Evolutionary conservation across 176 grass and related monocot genomes (phyloP).

Genomic region (Neostapfia colusana): DNA sequence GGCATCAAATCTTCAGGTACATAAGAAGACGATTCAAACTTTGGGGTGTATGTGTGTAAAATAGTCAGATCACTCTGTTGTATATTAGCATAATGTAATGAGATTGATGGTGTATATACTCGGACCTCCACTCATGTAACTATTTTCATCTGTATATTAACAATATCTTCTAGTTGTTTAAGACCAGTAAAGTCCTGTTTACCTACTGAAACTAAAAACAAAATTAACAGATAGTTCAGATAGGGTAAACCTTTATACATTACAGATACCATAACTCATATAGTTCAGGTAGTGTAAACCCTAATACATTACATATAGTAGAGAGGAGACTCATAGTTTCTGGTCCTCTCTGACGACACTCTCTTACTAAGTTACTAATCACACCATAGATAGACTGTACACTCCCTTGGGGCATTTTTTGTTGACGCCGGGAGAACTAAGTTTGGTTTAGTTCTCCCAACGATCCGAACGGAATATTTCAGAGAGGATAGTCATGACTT

Average conservation of each 20-base stretch:
- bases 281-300: background rate
- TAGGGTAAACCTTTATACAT: background rate
- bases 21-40: constrained; percentile 5
- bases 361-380: background rate
- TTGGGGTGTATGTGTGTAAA: background rate
- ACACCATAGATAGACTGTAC: background rate
- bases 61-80: constrained; percentile 19
- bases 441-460: no score
- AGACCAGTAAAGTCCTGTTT: background rate
- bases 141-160: constrained; percentile 33
- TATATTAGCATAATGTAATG: constrained; percentile 33
- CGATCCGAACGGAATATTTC: no score
- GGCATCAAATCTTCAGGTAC: background rate
- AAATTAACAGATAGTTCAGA: background rate
- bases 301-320: background rate
- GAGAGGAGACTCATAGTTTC: background rate
- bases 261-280: background rate
- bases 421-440: no score
- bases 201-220: background rate
- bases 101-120: background rate
- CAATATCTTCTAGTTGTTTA: background rate
- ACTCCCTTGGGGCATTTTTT: no score
- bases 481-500: background rate
- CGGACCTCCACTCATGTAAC: constrained; percentile 2
- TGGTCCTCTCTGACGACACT: background rate